phyloP scores from a whole-genome alignment of 371 early-diverging fungal species.

The Rhizopus arrhizus region DNA sequence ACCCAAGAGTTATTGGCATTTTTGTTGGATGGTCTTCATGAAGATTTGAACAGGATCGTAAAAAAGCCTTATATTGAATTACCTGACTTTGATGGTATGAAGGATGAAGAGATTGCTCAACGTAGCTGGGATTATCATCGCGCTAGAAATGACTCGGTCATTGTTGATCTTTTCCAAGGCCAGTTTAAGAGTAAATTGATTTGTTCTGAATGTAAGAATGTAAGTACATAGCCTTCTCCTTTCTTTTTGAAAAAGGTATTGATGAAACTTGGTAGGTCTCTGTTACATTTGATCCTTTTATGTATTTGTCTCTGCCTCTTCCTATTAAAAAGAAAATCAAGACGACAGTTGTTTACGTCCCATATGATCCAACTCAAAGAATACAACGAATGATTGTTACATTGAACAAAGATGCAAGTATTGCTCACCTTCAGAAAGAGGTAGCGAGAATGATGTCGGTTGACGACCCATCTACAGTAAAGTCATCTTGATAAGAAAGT shows the following conservation, averaged over 20 bases:
- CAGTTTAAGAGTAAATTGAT: conserved; percentile 76
- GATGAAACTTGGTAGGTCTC: conserved; percentile 38
- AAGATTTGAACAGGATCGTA: conserved; percentile 69
- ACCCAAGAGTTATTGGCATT: conserved; percentile 68
- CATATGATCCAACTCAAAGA: conserved; percentile 52
- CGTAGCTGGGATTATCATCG: conserved; percentile 65
- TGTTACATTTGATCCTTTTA: conserved; percentile 75
- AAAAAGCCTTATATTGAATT: conserved; percentile 78
- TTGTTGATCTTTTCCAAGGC: conserved; percentile 84
- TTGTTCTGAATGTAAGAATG: conserved; percentile 69
- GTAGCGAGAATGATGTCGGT: conserved; percentile 63
- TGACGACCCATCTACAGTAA: conserved; percentile 29
- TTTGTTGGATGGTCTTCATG: conserved; percentile 69
- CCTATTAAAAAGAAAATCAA: conserved; percentile 57
- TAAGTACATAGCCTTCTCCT: conserved; percentile 4
- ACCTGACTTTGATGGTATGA: conserved; percentile 71
- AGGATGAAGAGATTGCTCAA: conserved; percentile 62
- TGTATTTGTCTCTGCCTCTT: conserved; percentile 68
- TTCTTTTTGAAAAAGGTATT: not conserved
- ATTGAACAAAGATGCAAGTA: conserved; percentile 61
- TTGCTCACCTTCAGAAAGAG: conserved; percentile 62
- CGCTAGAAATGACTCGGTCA: conserved; percentile 68
- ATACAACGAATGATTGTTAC: conserved; percentile 33
- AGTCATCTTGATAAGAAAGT: conserved; percentile 24
- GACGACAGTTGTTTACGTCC: conserved; percentile 57